Evolutionary conservation across 257 asterid species (phyloP).

Genomic region (Ilex aquifolium): DNA sequence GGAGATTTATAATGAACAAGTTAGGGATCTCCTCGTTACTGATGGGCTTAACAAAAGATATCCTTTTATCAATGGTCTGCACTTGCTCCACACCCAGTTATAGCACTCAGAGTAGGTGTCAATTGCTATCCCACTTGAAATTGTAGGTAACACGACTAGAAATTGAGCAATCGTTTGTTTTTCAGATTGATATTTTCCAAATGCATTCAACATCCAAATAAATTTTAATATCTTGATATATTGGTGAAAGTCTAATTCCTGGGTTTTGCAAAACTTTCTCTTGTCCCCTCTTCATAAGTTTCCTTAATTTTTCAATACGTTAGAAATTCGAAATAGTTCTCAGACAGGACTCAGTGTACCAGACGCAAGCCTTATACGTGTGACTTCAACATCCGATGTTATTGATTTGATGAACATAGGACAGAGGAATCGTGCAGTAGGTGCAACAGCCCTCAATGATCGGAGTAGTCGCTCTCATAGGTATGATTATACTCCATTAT

Average conservation of each 20-base stretch:
- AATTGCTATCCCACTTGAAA: background rate
- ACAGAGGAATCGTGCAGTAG: background rate
- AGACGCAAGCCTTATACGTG: constrained; percentile 67
- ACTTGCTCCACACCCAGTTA: background rate
- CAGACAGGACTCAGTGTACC: constrained; percentile 92
- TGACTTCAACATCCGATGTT: constrained; percentile 51
- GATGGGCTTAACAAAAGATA: constrained; percentile 87
- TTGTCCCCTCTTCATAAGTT: constrained; percentile 5
- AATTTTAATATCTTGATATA: too few species aligned
- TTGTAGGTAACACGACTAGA: background rate
- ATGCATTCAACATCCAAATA: too few species aligned
- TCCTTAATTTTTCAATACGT: constrained; percentile 57
- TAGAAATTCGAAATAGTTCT: constrained; percentile 90
- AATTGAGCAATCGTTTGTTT: too few species aligned
- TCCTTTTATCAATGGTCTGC: constrained; percentile 40
- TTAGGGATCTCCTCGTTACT: constrained; percentile 72
- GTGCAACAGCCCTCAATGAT: constrained; percentile 2
- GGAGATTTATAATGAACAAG: constrained; percentile 97
- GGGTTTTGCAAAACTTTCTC: background rate
- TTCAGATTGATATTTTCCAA: background rate
- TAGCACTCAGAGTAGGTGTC: too few species aligned
- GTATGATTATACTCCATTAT: too few species aligned
- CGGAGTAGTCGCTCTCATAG: constrained; percentile 2
- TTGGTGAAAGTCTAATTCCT: too few species aligned
- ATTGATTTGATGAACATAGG: constrained; percentile 1